A percentile compares a stretch with the other conserved stretches of the same genome.
These are phyloP conservation scores for Parastagonospora nodorum DNA, from an alignment of 2,329 filamentous ascomycete species.

Conservation along the genomic window DNA sequence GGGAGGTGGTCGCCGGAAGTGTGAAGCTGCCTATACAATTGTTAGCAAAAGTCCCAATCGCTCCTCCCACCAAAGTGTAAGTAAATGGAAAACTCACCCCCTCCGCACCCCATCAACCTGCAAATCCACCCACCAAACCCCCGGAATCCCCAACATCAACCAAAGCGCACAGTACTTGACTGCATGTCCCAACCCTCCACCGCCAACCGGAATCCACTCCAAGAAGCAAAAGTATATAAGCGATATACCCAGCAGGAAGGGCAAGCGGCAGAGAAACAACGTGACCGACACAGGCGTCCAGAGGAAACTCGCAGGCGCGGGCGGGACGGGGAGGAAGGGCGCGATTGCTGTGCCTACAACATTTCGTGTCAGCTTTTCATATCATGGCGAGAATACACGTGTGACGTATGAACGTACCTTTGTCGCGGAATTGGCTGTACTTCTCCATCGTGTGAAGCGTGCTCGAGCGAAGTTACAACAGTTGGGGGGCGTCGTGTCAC, in stretches of 20 bases:
- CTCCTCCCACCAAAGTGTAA: not conserved
- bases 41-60: constrained; percentile 4
- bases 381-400: not conserved
- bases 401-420: constrained; percentile 60
- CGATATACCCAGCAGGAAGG: constrained; percentile 72
- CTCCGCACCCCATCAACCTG: constrained; percentile 96
- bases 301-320: constrained; percentile 64
- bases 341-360: constrained; percentile 86
- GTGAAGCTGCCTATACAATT: constrained; percentile 17
- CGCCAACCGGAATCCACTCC: constrained; percentile 76
- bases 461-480: not conserved
- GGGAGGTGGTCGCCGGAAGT: constrained; percentile 67
- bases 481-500: constrained; percentile 17
- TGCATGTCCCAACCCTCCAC: constrained; percentile 44
- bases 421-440: constrained; percentile 89
- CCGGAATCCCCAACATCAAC: constrained; percentile 84
- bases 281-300: constrained; percentile 69
- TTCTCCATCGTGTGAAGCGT: constrained; percentile 73
- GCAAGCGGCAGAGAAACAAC: constrained; percentile 81
- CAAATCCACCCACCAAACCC: constrained; percentile 98
- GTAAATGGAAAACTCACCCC: constrained; percentile 61
- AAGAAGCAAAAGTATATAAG: constrained; percentile 78
- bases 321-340: constrained; percentile 84
- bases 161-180: constrained; percentile 85
- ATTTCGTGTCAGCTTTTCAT: constrained; percentile 4